These are phyloP conservation scores for Dalbergia cultrata DNA, from an alignment of 306 rosid genomes.

Conservation along the genomic window DNA sequence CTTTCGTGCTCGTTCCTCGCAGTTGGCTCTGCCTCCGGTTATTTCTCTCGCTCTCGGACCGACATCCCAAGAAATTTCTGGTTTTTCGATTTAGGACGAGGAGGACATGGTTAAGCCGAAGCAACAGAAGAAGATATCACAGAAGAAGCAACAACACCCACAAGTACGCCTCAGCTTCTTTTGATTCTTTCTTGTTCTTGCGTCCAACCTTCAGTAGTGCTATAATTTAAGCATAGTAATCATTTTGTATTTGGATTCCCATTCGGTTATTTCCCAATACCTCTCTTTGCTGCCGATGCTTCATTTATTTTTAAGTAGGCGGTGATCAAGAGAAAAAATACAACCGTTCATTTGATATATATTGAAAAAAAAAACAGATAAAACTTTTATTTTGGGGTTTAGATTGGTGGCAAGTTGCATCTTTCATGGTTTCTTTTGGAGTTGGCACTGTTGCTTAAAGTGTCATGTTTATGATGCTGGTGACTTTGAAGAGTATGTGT, in stretches of 20 bases:
- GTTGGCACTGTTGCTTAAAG: slow-evolving; percentile 7
- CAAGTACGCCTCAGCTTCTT: slow-evolving; percentile 45
- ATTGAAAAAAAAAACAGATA: too few relatives aligned
- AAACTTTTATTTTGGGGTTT: background rate
- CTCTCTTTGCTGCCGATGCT: slow-evolving; percentile 6
- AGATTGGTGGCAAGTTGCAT: slow-evolving; percentile 7
- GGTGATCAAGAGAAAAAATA: background rate
- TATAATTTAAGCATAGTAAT: background rate
- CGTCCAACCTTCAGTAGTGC: slow-evolving; percentile 22
- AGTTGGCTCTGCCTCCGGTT: background rate
- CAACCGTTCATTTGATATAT: background rate
- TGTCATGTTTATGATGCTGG: background rate
- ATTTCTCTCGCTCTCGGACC: background rate
- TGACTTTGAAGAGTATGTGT: background rate
- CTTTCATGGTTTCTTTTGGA: slow-evolving; percentile 11
- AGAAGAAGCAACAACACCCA: slow-evolving; percentile 50
- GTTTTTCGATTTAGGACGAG: slow-evolving; percentile 33
- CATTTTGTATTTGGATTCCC: slow-evolving; percentile 26
- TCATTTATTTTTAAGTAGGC: background rate
- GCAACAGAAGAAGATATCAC: slow-evolving; percentile 58
- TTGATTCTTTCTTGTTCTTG: background rate
- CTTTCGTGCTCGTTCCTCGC: background rate
- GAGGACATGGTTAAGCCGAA: slow-evolving; percentile 55
- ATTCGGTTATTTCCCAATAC: background rate
- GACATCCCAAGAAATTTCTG: slow-evolving; percentile 15